Evolutionary conservation across 768 basidiomycete genomes (phyloP), one percentile per base, ranked within the genome.

Genomic region (Boletus reticuloceps): DNA sequence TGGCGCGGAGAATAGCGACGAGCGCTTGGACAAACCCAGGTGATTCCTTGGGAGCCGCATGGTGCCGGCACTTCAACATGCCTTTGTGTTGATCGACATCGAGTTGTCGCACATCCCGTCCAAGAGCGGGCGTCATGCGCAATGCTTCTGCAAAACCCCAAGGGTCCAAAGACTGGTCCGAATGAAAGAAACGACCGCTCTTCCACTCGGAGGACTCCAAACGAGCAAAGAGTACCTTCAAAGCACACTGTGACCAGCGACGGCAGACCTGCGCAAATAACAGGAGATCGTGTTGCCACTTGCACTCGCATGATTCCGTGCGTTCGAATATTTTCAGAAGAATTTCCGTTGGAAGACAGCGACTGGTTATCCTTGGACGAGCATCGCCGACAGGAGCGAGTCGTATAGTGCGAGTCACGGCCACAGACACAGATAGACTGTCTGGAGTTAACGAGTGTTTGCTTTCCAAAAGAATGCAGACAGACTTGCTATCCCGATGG

Each of bases 231-330:
- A 60, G 29, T 9, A 54, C 6, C 13, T 7, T 29, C 40, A 59
- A 34, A 13, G 43, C 11, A 19, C 40, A 47, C 1, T 8, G 20
- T 8, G 44, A 59, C 58, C 59, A 60, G 19, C 39, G 17, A 25
- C 52, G 45, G 27, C 45, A 60, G 2, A 54, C 59, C 38, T 58
- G 56, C 16, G 56, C 49, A 36, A 43, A 47, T 5, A 50, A 54
- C 2, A 59, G 17, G 4, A 59, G 41, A 40, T 59, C 41, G 1
- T 25, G 13, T 38, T 59, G 37, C 53, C 57, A 60, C 1, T 16
- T 36, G 34, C 11, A 36, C 1, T 16, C 14, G 34, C 11, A 36
- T 29, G 27, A n/a, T 19, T 47, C n/a, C 16, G 4, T 5, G 13
- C 4, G 20, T 6, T 48, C 40, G 13, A 58, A 51, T 22, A 54